Percentiles rank a stretch among this genome's conserved stretches.
phyloP scores from a whole-genome alignment of 140 eudicot genomes.

The Oenanthe javanica region DNA sequence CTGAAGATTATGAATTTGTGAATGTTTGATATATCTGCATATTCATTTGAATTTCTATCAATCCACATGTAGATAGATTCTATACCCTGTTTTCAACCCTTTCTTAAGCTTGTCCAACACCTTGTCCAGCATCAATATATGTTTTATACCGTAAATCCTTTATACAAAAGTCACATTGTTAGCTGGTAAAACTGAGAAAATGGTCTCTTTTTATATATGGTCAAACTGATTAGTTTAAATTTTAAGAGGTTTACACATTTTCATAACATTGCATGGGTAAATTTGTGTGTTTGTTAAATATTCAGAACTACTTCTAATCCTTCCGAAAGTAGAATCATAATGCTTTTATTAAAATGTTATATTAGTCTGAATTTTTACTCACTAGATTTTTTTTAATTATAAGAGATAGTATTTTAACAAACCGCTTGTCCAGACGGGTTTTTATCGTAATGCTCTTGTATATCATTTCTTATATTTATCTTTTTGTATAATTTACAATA shows the following conservation, averaged over 20 bases:
- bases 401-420: neutral
- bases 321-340: neutral
- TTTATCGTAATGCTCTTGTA: neutral
- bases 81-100: neutral
- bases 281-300: neutral
- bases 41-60: too few relatives aligned
- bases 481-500: conserved; percentile 11
- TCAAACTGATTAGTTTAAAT: neutral
- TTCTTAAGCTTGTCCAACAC: neutral
- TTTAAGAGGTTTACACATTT: neutral
- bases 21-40: neutral
- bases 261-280: neutral
- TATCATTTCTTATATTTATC: neutral
- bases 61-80: neutral
- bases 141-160: neutral
- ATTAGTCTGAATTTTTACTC: neutral
- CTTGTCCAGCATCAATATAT: neutral
- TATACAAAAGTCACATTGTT: neutral
- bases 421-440: neutral
- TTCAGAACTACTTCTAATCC: neutral
- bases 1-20: neutral
- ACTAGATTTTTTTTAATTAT: neutral
- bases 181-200: neutral
- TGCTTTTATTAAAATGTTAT: neutral
- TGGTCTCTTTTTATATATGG: neutral